These are phyloP conservation scores for Fraxinus latifolia DNA, from an alignment of 305 asterid genomes.

Conservation along the genomic window DNA sequence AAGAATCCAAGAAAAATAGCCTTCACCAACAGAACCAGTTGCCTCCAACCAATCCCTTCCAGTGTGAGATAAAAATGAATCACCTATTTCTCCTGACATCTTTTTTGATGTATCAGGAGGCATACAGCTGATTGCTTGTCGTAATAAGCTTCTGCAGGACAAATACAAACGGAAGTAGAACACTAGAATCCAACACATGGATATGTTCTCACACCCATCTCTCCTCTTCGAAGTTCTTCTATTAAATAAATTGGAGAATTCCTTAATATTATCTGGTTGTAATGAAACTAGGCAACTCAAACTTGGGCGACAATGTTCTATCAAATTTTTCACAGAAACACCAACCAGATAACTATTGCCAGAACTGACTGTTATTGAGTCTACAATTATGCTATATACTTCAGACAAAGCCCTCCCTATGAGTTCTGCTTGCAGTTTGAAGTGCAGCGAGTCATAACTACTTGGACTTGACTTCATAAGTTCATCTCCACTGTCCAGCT, in stretches of 20 bases:
- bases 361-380: slow-evolving; percentile 64
- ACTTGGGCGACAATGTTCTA: slow-evolving; percentile 51
- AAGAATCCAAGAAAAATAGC: slow-evolving; percentile 60
- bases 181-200: slow-evolving; percentile 57
- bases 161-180: slow-evolving; percentile 62
- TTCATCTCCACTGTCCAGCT: slow-evolving; percentile 35
- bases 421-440: slow-evolving; percentile 54
- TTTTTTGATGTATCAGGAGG: slow-evolving; percentile 59
- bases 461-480: slow-evolving; percentile 27
- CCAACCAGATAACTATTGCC: slow-evolving; percentile 74
- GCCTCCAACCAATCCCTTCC: slow-evolving; percentile 74
- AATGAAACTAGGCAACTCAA: slow-evolving; percentile 46
- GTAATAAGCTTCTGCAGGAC: slow-evolving; percentile 67
- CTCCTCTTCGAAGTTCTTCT: slow-evolving; percentile 38
- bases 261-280: slow-evolving; percentile 35
- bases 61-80: slow-evolving; percentile 49
- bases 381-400: slow-evolving; percentile 60
- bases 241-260: slow-evolving; percentile 41
- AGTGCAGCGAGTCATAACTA: slow-evolving; percentile 27
- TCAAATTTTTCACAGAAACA: slow-evolving; percentile 53
- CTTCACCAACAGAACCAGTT: slow-evolving; percentile 42
- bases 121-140: slow-evolving; percentile 60
- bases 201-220: slow-evolving; percentile 33
- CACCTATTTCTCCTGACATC: slow-evolving; percentile 59
- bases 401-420: slow-evolving; percentile 72